phyloP scores from a whole-genome alignment of 1,284 basidiomycete species.

The Puccinia sorghi region DNA sequence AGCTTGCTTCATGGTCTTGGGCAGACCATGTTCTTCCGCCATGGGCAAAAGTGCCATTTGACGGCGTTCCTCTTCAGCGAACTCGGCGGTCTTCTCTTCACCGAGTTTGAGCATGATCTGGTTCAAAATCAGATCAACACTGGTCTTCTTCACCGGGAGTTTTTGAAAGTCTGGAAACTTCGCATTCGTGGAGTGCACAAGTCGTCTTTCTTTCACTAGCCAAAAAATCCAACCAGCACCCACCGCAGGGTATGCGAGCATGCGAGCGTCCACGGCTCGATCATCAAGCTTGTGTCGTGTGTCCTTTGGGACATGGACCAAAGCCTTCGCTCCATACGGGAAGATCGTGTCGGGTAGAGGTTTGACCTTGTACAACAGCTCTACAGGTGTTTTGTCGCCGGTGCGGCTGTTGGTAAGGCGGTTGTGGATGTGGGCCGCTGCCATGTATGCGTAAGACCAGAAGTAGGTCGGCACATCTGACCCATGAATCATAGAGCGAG shows the following conservation, averaged over 20 bases:
- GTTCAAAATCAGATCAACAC: neutral
- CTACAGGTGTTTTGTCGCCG: neutral
- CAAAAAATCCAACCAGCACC: constrained; percentile 33
- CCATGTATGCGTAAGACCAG: neutral
- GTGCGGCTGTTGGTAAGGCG: neutral
- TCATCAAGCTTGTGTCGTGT: constrained; percentile 2
- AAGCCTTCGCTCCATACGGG: neutral
- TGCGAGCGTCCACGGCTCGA: neutral
- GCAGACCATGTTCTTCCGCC: neutral
- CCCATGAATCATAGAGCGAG: neutral
- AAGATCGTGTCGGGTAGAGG: neutral
- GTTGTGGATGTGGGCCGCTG: constrained; percentile 19
- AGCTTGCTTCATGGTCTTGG: neutral
- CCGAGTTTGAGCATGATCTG: neutral
- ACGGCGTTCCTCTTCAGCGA: neutral
- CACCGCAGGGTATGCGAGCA: neutral
- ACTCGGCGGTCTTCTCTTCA: neutral
- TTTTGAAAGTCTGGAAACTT: neutral
- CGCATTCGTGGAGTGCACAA: constrained; percentile 8
- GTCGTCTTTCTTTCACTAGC: neutral
- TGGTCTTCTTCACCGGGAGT: neutral
- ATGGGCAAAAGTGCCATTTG: neutral
- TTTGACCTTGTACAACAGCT: neutral
- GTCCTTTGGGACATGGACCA: constrained; percentile 3
- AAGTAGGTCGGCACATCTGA: neutral